Evolutionary conservation across 106 monocot species (phyloP).

Genomic region (Hemerocallis citrina): DNA sequence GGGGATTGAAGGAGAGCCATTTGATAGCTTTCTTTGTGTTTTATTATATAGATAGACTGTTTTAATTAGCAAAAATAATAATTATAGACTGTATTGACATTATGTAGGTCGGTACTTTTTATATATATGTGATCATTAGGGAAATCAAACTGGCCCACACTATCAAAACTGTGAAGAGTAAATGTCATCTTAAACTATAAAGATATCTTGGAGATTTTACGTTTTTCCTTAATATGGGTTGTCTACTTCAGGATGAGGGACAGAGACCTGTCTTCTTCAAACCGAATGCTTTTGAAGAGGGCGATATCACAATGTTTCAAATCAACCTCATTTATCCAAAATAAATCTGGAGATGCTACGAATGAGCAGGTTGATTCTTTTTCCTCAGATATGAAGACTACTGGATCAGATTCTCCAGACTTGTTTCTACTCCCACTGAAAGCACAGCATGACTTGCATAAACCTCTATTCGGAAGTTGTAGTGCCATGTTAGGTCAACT

Average conservation of each 20-base stretch:
- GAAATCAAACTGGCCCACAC: too few relatives aligned
- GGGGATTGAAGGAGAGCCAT: too few relatives aligned
- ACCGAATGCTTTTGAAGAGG: conserved; percentile 32
- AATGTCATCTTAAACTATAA: too few relatives aligned
- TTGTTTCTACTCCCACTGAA: conserved; percentile 67
- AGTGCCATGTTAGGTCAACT: conserved; percentile 38
- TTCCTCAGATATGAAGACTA: conserved; percentile 3
- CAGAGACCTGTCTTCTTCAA: conserved; percentile 57
- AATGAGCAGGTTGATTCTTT: conserved; percentile 14
- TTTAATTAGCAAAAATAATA: too few relatives aligned
- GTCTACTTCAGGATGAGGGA: conserved; percentile 60
- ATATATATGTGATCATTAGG: too few relatives aligned
- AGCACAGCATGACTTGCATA: conserved; percentile 21
- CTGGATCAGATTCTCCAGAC: conserved; percentile 19
- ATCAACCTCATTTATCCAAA: conserved; percentile 37
- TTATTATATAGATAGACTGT: too few relatives aligned
- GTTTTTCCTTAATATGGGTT: too few relatives aligned
- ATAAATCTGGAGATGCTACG: conserved; percentile 7
- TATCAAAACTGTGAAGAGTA: too few relatives aligned
- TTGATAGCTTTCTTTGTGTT: too few relatives aligned
- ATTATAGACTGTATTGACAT: too few relatives aligned
- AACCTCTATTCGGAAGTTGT: conserved; percentile 37
- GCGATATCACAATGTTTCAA: conserved; percentile 40
- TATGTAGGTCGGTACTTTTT: too few relatives aligned
- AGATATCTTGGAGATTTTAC: too few relatives aligned